phyloP scores from a whole-genome alignment of 108 stramenopile genomes.

The Craspedostauros australis region DNA sequence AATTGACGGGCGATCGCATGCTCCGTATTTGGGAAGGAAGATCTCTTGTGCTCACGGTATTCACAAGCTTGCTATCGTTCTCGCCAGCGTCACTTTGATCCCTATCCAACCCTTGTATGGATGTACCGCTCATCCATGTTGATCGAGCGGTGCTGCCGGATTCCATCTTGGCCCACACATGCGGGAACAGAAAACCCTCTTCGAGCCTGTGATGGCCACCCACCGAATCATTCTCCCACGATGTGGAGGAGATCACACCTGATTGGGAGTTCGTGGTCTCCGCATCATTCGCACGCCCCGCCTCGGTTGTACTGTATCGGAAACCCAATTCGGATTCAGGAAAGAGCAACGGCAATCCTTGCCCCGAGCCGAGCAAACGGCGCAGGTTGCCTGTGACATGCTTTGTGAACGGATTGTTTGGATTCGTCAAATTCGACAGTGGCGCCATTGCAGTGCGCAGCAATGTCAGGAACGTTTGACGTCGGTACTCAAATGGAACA shows the following conservation, averaged over 20 bases:
- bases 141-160: slow-evolving; percentile 2
- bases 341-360: slow-evolving; percentile 79
- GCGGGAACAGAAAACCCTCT: slow-evolving; percentile 56
- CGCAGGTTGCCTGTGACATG: slow-evolving; percentile 57
- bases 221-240: neutral
- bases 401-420: slow-evolving; percentile 18
- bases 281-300: neutral
- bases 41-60: slow-evolving; percentile 11
- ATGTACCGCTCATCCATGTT: neutral
- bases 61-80: neutral
- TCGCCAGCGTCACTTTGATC: neutral
- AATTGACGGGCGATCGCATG: slow-evolving; percentile 6
- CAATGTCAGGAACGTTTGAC: slow-evolving; percentile 46
- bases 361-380: slow-evolving; percentile 44
- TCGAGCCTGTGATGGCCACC: slow-evolving; percentile 30
- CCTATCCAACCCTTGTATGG: neutral
- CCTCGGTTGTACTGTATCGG: slow-evolving; percentile 25
- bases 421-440: slow-evolving; percentile 36
- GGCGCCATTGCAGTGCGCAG: slow-evolving; percentile 57
- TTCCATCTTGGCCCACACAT: slow-evolving; percentile 30
- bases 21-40: slow-evolving; percentile 18
- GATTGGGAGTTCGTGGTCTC: too few species aligned
- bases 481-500: slow-evolving; percentile 38
- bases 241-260: too few species aligned
- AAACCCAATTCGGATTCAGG: slow-evolving; percentile 78